These are phyloP conservation scores for Tylopilus plumbeoviolaceoides DNA, from an alignment of 768 basidiomycete species.

Conservation along the genomic window DNA sequence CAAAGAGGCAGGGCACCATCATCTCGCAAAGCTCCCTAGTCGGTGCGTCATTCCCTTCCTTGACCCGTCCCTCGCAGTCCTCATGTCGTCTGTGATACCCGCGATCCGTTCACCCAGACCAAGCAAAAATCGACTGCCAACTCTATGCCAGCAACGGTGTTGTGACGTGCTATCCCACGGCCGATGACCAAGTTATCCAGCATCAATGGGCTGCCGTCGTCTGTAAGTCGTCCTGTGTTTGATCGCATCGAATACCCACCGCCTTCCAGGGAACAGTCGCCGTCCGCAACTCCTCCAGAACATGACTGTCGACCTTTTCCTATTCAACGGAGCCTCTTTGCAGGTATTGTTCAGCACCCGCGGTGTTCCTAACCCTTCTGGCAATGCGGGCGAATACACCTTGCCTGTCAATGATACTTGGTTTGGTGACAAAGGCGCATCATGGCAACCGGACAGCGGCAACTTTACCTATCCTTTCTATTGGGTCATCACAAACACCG, in stretches of 20 bases:
- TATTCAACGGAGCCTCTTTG: slow-evolving; percentile 69
- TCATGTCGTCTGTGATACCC: slow-evolving; percentile 8
- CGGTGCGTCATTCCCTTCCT: slow-evolving; percentile 21
- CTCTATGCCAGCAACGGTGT: slow-evolving; percentile 61
- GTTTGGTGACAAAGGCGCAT: slow-evolving; percentile 55
- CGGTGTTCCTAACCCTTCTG: slow-evolving; percentile 51
- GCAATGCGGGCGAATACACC: slow-evolving; percentile 48
- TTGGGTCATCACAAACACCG: slow-evolving; percentile 70
- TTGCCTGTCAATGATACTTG: slow-evolving; percentile 69
- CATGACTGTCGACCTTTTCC: slow-evolving; percentile 68
- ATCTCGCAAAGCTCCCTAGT: slow-evolving; percentile 26
- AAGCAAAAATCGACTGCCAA: slow-evolving; percentile 49
- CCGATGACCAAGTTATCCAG: slow-evolving; percentile 57
- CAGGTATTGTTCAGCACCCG: slow-evolving; percentile 40
- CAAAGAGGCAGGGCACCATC: slow-evolving; percentile 22
- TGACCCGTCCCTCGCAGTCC: slow-evolving; percentile 4
- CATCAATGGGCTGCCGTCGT: slow-evolving; percentile 73
- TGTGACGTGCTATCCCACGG: slow-evolving; percentile 72
- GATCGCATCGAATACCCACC: slow-evolving; percentile 11
- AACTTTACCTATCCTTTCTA: slow-evolving; percentile 67
- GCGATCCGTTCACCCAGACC: slow-evolving; percentile 15
- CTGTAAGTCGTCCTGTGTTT: slow-evolving; percentile 50
- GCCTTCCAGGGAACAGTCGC: slow-evolving; percentile 64
- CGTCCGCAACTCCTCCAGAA: slow-evolving; percentile 62
- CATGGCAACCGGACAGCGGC: slow-evolving; percentile 40